Evolutionary conservation across 129 eudicot genomes (phyloP).

Genomic region (Flaveria linearis): DNA sequence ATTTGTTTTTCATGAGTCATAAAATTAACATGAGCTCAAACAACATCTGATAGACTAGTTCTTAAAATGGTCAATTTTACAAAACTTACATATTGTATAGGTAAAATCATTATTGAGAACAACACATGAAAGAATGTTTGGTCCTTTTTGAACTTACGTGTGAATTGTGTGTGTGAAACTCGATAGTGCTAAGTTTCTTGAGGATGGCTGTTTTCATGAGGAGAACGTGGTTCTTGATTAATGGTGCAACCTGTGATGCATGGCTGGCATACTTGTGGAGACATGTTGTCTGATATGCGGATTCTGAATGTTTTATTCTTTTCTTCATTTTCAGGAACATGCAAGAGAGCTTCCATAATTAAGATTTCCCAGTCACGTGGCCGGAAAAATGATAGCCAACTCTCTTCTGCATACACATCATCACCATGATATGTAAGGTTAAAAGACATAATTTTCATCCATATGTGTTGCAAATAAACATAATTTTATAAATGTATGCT

Average conservation of each 20-base stretch:
- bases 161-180: conserved; percentile 21
- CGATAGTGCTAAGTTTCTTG: conserved; percentile 22
- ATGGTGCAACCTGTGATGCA: conserved; percentile 43
- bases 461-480: background rate
- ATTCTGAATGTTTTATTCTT: conserved; percentile 64
- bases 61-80: background rate
- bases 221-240: conserved; percentile 40
- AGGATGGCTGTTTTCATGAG: conserved; percentile 39
- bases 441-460: background rate
- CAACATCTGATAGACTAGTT: background rate
- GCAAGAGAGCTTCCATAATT: conserved; percentile 88
- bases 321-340: conserved; percentile 84
- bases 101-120: conserved; percentile 24
- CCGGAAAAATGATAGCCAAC: conserved; percentile 61
- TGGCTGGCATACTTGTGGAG: conserved; percentile 49
- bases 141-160: conserved; percentile 9
- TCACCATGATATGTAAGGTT: background rate
- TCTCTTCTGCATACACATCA: conserved; percentile 32
- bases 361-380: conserved; percentile 87
- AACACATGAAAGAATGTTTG: conserved; percentile 16
- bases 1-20: background rate
- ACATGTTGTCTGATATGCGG: conserved; percentile 48
- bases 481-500: background rate
- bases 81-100: background rate
- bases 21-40: background rate